Evolutionary conservation across 108 stramenopile genomes (phyloP), one percentile per base, ranked within the genome.

Genomic region (Ochromonas danica): DNA sequence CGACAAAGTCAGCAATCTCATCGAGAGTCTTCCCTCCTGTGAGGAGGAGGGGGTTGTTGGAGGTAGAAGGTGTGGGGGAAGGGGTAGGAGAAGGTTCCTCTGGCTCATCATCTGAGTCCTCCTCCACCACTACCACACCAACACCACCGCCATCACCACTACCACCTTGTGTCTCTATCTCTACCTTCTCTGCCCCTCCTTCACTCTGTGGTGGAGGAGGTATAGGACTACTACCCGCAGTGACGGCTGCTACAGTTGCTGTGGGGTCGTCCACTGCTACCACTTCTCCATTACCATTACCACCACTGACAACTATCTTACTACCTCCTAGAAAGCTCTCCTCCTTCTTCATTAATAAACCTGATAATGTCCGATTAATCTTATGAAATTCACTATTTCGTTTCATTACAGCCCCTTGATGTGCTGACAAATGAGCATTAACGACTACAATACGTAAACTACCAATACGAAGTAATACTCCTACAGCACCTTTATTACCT

Each of bases 1-100:
- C 80, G 39, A 82, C 45, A 39, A 70, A 35, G 61, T 88, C 88
- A 6, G 40, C 72, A 36, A 39, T 35, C 25, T 45, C 10, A 33
- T 75, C 72, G n/a, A 75, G 10, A 14, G 45, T 67, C 31, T 33
- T 67, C 6, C 17, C 31, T 28, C 33, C 25, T 67, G 45, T 6
- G 22, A 22, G 6, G 6, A 22, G 22, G 14, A 51, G 22, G 22
- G 14, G 6, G 6, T 6, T 51, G 6, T 6, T 22, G 22, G 14
- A 14, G 14, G 6, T 6, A 6, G 6, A 14, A 51, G 14, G 6
- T 14, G 22, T 22, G 22, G 6, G 6, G 22, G 45, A 51, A 51
- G 6, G 6, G 6, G 45, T 51, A 14, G 45, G 45, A 51, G 14
- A 14, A 22, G 6, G 6, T 22, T 51, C 45, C 22, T 51, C 45